Percentiles rank a stretch among this genome's conserved stretches.
phyloP scores from a whole-genome alignment of 2,329 filamentous ascomycete genomes.

The Colletotrichum ledebouriae region DNA sequence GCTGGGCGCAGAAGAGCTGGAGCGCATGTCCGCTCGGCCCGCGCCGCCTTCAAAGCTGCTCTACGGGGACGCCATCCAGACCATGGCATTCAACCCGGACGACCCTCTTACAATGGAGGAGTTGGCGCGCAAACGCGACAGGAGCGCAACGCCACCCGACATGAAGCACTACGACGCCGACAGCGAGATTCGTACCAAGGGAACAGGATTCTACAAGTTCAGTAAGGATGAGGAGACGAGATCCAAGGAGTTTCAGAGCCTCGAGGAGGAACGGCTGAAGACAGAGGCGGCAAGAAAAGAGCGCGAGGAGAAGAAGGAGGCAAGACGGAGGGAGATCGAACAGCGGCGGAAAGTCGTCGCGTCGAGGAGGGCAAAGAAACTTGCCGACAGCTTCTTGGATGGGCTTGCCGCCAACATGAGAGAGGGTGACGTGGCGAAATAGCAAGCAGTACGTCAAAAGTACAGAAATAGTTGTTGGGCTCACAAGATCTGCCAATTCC shows the following conservation, averaged over 20 bases:
- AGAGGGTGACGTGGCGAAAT: neutral
- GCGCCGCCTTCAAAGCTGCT: conserved; percentile 79
- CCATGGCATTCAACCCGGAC: conserved; percentile 84
- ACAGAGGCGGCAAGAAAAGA: conserved; percentile 74
- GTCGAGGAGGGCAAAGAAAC: conserved; percentile 71
- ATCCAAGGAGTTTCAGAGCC: conserved; percentile 78
- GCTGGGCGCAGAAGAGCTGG: conserved; percentile 71
- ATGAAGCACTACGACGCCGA: conserved; percentile 88
- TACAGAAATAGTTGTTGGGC: too few relatives aligned
- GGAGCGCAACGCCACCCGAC: conserved; percentile 82
- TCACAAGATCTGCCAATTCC: too few relatives aligned
- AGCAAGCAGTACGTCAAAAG: neutral
- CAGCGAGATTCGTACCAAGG: conserved; percentile 86
- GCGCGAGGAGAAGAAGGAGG: conserved; percentile 69
- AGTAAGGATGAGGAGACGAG: conserved; percentile 78
- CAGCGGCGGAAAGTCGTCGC: conserved; percentile 73
- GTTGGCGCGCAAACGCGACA: conserved; percentile 82
- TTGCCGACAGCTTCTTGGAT: conserved; percentile 81
- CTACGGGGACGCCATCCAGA: conserved; percentile 87
- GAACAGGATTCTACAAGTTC: conserved; percentile 93
- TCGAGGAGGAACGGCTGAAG: conserved; percentile 75
- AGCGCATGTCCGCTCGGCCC: conserved; percentile 77
- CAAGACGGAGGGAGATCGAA: conserved; percentile 74
- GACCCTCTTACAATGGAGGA: conserved; percentile 80
- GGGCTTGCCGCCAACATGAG: conserved; percentile 56